Conservation (phyloP, 2,329 filamentous ascomycete species). For the Neopestalotiopsis rosae region DNA sequence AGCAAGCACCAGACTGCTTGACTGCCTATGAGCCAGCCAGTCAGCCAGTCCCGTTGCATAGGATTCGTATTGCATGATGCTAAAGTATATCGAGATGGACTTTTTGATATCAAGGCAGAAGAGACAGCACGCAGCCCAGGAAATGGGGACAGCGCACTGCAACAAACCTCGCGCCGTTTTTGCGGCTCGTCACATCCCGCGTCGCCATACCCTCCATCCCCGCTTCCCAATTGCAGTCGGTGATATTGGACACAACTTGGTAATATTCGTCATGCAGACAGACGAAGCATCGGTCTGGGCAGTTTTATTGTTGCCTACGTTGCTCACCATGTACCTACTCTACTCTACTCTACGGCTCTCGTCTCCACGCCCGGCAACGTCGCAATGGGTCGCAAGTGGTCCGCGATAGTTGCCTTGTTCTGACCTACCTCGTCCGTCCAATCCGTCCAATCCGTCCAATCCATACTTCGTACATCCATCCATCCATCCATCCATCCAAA, state of each 20-base stretch:
- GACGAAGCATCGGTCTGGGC: neutral
- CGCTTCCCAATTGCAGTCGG: neutral
- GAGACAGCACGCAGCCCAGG: neutral
- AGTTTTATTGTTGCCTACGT: neutral
- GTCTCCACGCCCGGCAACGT: neutral
- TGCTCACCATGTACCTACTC: neutral
- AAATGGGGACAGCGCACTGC: neutral
- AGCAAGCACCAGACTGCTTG: neutral
- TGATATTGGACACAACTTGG: neutral
- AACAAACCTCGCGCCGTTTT: neutral
- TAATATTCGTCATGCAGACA: neutral
- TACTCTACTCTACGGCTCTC: neutral
- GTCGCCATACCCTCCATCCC: neutral
- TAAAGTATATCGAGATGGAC: neutral
- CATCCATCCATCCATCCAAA: no score
- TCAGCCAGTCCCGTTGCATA: neutral
- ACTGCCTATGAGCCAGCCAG: neutral
- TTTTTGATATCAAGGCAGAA: neutral
- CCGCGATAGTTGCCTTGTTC: slow-evolving; percentile 4
- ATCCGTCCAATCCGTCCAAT: neutral
- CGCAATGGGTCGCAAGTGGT: slow-evolving; percentile 8
- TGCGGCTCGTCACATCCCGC: neutral
- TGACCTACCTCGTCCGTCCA: neutral
- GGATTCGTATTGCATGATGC: no score
- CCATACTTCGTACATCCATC: neutral